Evolutionary conservation across 78 protist species (phyloP).

Genomic region (Fonticula alba): DNA sequence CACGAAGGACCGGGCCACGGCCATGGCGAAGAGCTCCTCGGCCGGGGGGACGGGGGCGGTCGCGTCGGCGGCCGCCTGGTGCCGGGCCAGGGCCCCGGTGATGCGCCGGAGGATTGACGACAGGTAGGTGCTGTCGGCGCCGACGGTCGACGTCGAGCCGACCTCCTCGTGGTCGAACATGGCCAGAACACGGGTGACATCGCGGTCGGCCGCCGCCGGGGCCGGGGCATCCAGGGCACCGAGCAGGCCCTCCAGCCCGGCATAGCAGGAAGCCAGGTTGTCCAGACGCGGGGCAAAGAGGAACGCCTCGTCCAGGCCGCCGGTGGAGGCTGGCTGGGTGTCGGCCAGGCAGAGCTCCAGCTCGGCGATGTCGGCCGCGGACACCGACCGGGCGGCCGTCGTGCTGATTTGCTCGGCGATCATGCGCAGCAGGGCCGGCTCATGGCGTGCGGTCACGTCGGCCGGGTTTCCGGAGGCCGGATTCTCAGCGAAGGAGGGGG

Average conservation of each 20-base stretch:
- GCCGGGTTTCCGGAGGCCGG: background rate
- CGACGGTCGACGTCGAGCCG: conserved; percentile 35
- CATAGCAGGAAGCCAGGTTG: conserved; percentile 48
- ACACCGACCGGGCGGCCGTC: background rate
- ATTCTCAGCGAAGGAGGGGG: background rate
- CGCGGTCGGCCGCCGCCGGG: too few relatives aligned
- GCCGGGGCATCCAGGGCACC: background rate
- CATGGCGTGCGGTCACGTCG: conserved; percentile 12
- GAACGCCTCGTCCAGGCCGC: conserved; percentile 66
- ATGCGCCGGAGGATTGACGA: conserved; percentile 5
- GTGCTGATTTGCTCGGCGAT: conserved; percentile 23
- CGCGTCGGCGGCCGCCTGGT: conserved; percentile 8
- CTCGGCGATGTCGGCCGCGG: conserved; percentile 36
- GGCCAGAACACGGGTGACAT: conserved; percentile 13
- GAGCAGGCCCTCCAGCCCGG: background rate
- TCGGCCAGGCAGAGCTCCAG: conserved; percentile 63
- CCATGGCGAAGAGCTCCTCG: background rate
- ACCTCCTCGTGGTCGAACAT: conserved; percentile 83
- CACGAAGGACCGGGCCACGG: conserved; percentile 37
- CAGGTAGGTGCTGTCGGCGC: too few relatives aligned
- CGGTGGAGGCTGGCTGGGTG: conserved; percentile 54
- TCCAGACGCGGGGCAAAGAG: conserved; percentile 75
- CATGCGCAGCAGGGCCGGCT: conserved; percentile 29
- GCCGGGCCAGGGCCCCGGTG: background rate
- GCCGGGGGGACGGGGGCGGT: background rate